Evolutionary conservation across 2,329 filamentous ascomycete genomes (phyloP).

Genomic region (Coniella lustricola): DNA sequence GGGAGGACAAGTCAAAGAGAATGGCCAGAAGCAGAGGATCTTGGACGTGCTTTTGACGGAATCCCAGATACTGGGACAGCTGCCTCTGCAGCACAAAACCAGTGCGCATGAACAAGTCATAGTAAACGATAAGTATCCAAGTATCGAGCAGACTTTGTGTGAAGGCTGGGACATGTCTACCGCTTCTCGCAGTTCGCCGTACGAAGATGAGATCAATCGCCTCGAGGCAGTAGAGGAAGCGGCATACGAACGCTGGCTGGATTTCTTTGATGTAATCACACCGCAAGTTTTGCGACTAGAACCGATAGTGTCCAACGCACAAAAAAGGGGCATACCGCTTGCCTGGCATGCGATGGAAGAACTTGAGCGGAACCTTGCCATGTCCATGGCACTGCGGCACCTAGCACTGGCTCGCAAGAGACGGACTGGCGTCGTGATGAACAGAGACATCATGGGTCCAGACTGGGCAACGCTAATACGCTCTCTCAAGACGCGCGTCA

Average conservation of each 20-base stretch:
- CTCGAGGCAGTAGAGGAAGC: slow-evolving; percentile 17
- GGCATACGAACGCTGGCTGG: slow-evolving; percentile 28
- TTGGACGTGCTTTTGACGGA: too few relatives aligned
- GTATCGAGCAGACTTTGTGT: slow-evolving; percentile 23
- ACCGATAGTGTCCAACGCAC: slow-evolving; percentile 4
- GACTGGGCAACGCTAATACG: slow-evolving; percentile 28
- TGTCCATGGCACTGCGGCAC: slow-evolving; percentile 3
- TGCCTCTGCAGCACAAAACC: too few relatives aligned
- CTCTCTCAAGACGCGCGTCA: slow-evolving; percentile 23
- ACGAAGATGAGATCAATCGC: slow-evolving; percentile 6
- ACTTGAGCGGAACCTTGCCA: slow-evolving; percentile 30
- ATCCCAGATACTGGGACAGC: too few relatives aligned
- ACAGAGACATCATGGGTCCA: not conserved
- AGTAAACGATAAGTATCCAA: slow-evolving; percentile 18
- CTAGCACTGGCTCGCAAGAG: not conserved
- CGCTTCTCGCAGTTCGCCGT: not conserved
- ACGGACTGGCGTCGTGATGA: not conserved
- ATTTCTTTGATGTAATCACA: slow-evolving; percentile 28
- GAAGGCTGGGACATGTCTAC: slow-evolving; percentile 16
- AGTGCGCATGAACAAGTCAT: not conserved
- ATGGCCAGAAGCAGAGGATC: too few relatives aligned
- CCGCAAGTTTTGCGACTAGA: slow-evolving; percentile 2
- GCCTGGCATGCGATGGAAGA: slow-evolving; percentile 26
- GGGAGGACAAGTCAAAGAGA: too few relatives aligned
- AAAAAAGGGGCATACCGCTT: slow-evolving; percentile 12